Base-by-base conservation (phyloP, 2,329 filamentous ascomycete genomes). In the Sarocladium brachiariae region DNA sequence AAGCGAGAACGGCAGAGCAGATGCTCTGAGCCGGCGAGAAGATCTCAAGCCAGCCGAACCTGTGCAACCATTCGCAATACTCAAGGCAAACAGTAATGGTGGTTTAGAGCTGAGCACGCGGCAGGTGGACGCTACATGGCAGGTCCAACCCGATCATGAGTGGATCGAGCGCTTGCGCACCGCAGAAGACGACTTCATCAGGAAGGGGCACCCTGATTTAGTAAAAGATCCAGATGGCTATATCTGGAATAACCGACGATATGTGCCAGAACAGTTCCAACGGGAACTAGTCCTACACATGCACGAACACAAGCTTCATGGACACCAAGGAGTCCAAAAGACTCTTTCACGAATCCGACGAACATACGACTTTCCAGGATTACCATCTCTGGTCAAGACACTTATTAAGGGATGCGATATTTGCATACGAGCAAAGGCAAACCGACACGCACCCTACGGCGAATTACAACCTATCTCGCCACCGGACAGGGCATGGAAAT, bases 361-460 rank as follows among this genome's bases (percentile, higher is more conserved):
- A 41, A 39, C 30, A 8, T 31, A 31, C 30, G 30, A 31, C 30
- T 31, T 31, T 31, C 30, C 14, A 31, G 30, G 30, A 31, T 14
- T 31, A 8, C 8, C 30, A 14, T 31, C 14, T 8, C 14, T 8
- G 14, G 30, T 31, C 14, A 31, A 31, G 30, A 31, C 30, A 31
- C 30, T 31, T 8, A 31, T 31, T 31, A 31, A 14, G 30, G 14
- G 14, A 8, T 31, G 30, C 14, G 30, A 31, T 31, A 31, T 31
- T 31, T 31, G 30, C 14, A 31, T 31, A 8, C 8, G 14, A 31
- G 43, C 24, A 46, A 52, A 53, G 50, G 51, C 33, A 38, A 50
- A 34, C 16, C 49, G 35, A 50, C 51, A 55, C 51, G 52, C 53
- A 43, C 41, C 49, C 25, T 49, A 46, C 48, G 45, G 45, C 52